Base-by-base conservation (phyloP, 495 filamentous ascomycete species). In the Thermothielavioides terrestris region DNA sequence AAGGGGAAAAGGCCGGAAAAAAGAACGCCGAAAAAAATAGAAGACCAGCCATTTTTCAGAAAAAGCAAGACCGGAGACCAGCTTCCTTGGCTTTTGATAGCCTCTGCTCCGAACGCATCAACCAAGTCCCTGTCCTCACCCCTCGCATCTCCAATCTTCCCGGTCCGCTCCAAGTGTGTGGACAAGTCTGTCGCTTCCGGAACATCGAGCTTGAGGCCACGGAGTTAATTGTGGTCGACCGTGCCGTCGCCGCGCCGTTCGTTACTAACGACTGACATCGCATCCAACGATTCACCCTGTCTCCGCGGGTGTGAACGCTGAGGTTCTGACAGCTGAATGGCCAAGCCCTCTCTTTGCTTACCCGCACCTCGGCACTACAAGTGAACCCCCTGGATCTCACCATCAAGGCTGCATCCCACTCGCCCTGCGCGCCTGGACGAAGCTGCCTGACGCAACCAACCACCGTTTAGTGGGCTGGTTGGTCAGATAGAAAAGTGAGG, bases 241-340 rank as follows among this genome's bases (percentile, higher is more conserved):
- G 42, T 34, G 15, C 31, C 45, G 47, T 54, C 48, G 46, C 37
- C 46, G 26, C 56, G 45, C 53, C 45, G 54, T 52, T 58, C 49
- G 53, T 51, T 58, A 56, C 56, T 50, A 48, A 50, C n/a, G 25
- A 35, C 37, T 32, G 27, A 31, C 23, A 43, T 44, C 31, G 46
- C 41, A 31, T n/a, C 35, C 45, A 40, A 34, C 42, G 27, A 6
- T 35, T 34, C 18, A 21, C 34, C 36, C 40, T 36, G 23, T 25
- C 17, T 39, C 41, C 42, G 42, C 39, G 39, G 28, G 53, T 10
- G 25, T 32, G 52, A 48, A 46, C 42, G 55, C 56, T 58, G 59
- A 58, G 31, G 55, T 30, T 25, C 17, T 36, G 50, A 37, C 37
- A 56, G 49, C 42, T 64, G 61, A 61, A 53, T 64, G 61, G 61